These are phyloP conservation scores for Mycena galopus DNA, from an alignment of 768 basidiomycete genomes.

Conservation along the genomic window DNA sequence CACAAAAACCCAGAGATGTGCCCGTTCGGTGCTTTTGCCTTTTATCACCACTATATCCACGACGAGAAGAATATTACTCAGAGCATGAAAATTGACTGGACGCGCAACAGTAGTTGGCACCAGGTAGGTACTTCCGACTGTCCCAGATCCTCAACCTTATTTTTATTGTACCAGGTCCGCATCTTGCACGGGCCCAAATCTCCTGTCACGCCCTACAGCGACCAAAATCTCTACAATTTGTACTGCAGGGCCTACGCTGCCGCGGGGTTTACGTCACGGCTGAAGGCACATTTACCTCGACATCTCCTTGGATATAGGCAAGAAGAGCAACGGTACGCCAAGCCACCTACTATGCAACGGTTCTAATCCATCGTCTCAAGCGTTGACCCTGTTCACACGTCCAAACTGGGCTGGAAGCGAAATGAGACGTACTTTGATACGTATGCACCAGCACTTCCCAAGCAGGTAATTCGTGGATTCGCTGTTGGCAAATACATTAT, in stretches of 20 bases:
- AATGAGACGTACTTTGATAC: conserved; percentile 2
- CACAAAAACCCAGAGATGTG: conserved; percentile 11
- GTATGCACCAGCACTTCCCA: conserved; percentile 2
- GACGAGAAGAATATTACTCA: not conserved
- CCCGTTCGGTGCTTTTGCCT: conserved; percentile 11
- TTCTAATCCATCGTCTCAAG: not conserved
- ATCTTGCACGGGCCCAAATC: too few species aligned
- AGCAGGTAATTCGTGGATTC: not conserved
- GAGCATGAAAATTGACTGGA: conserved; percentile 6
- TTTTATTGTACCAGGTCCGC: too few species aligned
- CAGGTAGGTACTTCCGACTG: too few species aligned
- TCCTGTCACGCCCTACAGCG: too few species aligned
- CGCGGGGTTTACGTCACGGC: conserved; percentile 23
- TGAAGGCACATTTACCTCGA: conserved; percentile 41
- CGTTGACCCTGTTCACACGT: not conserved
- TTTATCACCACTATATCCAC: conserved; percentile 14
- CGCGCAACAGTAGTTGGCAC: too few species aligned
- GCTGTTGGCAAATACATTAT: too few species aligned
- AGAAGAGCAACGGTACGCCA: too few species aligned
- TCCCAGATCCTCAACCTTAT: too few species aligned
- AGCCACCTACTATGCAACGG: not conserved
- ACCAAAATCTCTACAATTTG: conserved; percentile 35
- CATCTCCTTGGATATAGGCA: conserved; percentile 42
- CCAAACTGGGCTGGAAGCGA: not conserved
- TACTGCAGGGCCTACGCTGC: too few species aligned